These are phyloP conservation scores for Hygrophoropsis aurantiaca DNA, from an alignment of 768 basidiomycete genomes.

Conservation along the genomic window DNA sequence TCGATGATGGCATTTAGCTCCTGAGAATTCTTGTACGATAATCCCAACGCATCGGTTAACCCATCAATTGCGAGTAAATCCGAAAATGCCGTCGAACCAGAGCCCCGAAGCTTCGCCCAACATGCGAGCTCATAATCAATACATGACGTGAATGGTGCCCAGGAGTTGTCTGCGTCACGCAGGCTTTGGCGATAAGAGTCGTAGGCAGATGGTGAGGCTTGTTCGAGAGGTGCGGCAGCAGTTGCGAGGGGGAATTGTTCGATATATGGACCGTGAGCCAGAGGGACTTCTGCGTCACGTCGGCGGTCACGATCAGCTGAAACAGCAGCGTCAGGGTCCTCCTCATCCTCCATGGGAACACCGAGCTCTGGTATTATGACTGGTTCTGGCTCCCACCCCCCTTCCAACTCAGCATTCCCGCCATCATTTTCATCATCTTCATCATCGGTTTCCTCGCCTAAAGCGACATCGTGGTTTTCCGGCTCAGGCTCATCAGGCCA, in stretches of 20 bases:
- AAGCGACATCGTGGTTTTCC: too few relatives aligned
- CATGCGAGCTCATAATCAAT: constrained; percentile 40
- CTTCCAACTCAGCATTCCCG: neutral
- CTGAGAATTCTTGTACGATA: constrained; percentile 31
- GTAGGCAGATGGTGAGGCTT: too few relatives aligned
- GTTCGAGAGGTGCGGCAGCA: neutral
- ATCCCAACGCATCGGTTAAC: constrained; percentile 19
- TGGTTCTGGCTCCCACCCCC: neutral
- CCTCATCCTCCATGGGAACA: too few relatives aligned
- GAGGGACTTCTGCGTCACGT: neutral
- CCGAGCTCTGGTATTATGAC: neutral
- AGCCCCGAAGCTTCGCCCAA: constrained; percentile 40
- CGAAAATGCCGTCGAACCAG: constrained; percentile 34
- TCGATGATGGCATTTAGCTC: constrained; percentile 38
- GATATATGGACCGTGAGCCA: neutral
- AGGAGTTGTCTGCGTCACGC: neutral
- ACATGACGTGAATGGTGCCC: constrained; percentile 33
- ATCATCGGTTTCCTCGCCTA: too few relatives aligned
- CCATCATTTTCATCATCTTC: neutral
- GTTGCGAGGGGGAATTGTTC: neutral
- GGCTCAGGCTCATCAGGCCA: too few relatives aligned
- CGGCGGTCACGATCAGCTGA: neutral
- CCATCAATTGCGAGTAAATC: constrained; percentile 40
- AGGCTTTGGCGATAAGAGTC: neutral
- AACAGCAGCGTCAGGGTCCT: neutral